A percentile compares a stretch with the other conserved stretches of the same genome.
phyloP scores from a whole-genome alignment of 139 green algal genomes.

The Tetratostichococcus sp. region DNA sequence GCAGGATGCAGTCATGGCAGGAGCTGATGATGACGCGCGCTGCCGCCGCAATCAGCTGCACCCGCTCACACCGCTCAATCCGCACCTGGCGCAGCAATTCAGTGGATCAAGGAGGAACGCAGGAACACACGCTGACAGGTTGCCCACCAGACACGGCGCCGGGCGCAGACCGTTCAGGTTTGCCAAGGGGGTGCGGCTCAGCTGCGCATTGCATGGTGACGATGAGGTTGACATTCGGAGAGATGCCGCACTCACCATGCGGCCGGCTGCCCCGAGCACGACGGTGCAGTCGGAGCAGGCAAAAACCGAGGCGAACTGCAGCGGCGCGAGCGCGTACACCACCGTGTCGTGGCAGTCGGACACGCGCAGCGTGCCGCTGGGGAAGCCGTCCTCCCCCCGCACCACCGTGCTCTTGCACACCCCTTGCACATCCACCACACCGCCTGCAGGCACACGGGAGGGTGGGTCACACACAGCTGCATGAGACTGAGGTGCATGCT shows the following conservation, averaged over 20 bases:
- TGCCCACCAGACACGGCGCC: too few relatives aligned
- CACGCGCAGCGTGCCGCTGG: conserved; percentile 44
- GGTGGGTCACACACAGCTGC: too few relatives aligned
- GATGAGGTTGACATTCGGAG: too few relatives aligned
- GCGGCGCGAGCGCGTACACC: conserved; percentile 79
- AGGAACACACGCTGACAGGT: too few relatives aligned
- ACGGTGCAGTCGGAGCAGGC: conserved; percentile 78
- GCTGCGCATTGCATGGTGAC: too few relatives aligned
- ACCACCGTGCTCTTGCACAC: conserved; percentile 72
- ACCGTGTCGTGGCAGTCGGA: conserved; percentile 80
- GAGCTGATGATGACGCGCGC: conserved; percentile 50
- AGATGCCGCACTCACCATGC: conserved; percentile 29
- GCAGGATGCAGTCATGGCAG: conserved; percentile 82
- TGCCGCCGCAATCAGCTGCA: conserved; percentile 53
- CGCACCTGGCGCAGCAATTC: not conserved
- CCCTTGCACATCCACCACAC: conserved; percentile 41
- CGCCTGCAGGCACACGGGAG: conserved; percentile 25
- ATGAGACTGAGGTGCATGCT: too few relatives aligned
- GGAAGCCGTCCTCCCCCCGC: conserved; percentile 68
- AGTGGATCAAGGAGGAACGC: too few relatives aligned
- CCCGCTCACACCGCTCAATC: conserved; percentile 13
- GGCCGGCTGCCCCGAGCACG: conserved; percentile 63
- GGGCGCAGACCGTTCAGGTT: too few relatives aligned
- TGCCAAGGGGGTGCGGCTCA: too few relatives aligned
- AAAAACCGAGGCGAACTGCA: conserved; percentile 65